Base-by-base conservation (phyloP, 805 yeast species). In the Cyberlindnera subsufficiens region DNA sequence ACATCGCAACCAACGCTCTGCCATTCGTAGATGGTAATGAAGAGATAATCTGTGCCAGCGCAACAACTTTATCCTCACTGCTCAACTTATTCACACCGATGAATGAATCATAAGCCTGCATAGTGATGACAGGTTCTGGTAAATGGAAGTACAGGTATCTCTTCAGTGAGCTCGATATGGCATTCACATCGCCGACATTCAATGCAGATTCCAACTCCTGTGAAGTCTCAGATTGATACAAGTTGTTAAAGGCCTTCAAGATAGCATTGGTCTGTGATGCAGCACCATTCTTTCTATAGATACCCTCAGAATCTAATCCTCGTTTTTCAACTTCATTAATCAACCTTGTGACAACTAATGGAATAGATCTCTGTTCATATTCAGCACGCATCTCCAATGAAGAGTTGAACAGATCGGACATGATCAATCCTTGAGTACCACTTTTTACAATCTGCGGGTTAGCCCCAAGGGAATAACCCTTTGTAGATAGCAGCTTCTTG, bases 101-200 rank as follows among this genome's bases (percentile, higher is more conserved):
- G 59, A 77, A 82, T 6, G 72, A 74, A 20, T 81, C 84, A 58
- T 93, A 93, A 18, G 73, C 59, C 16, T 72, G 74, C 60, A 66
- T 85, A 0, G 95, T 80, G 32, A 93, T 80, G 36, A 93, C 73
- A 0, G 98, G 96, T 47, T 84, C 85, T 0, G 96, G 90, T 35
- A 93, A 69, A 55, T 82, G 78, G 32, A 36, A 46, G 45, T 96
- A 77, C 53, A 93, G 68, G 59, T 90, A 93, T 58, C 96, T 75
- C 62, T 93, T 93, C 55, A 93, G 69, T 10, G 93, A 86, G 32
- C 89, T 80, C 0, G 96, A 82, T 3, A 89, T 82, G 0, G 95
- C 96, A 62, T 87, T 80, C 29, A 91, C 78, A 66, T 93, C 99
- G 40, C 80, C 48, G 19, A 29, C 78, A 36, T 62, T 59, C 42